Evolutionary conservation across 139 green algal species (phyloP).

Genomic region (Pycnococcus provasolii): DNA sequence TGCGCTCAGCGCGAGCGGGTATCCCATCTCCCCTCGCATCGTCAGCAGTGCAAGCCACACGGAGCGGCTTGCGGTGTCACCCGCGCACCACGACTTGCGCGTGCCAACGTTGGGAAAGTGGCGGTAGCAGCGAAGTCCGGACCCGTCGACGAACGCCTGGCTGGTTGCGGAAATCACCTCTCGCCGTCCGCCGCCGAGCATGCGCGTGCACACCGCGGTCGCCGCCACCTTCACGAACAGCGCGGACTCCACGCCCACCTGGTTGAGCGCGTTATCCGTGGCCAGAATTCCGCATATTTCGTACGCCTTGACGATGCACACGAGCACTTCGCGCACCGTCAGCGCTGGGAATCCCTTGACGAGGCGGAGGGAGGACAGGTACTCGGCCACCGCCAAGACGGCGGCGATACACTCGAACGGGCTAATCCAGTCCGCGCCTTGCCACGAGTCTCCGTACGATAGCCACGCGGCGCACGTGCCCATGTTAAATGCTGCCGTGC

Average conservation of each 20-base stretch:
- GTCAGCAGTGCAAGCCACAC: conserved; percentile 16
- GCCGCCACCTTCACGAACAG: background rate
- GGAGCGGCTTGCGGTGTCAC: conserved; percentile 1
- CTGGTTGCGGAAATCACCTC: conserved; percentile 11
- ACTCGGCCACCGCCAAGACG: conserved; percentile 6
- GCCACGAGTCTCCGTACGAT: conserved; percentile 16
- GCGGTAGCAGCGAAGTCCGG: conserved; percentile 12
- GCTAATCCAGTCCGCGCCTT: conserved; percentile 13
- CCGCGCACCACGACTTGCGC: conserved; percentile 12
- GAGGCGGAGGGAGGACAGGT: conserved; percentile 4
- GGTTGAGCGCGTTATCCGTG: conserved; percentile 22
- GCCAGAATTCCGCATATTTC: conserved; percentile 13
- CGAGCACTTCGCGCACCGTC: conserved; percentile 14
- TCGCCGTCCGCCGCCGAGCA: conserved; percentile 13
- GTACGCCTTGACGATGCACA: conserved; percentile 17
- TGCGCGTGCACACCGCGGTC: background rate
- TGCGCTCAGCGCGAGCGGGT: conserved; percentile 3
- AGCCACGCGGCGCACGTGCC: conserved; percentile 5
- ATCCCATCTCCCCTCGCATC: conserved; percentile 24
- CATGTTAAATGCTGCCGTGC: background rate
- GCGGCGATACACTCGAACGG: conserved; percentile 3
- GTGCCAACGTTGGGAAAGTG: conserved; percentile 20
- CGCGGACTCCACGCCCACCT: conserved; percentile 16
- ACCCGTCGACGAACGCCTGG: conserved; percentile 13
- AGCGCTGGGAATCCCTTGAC: conserved; percentile 2